Evolutionary conservation across 441 rosid genomes (phyloP).

Genomic region (Mallotus repandus): DNA sequence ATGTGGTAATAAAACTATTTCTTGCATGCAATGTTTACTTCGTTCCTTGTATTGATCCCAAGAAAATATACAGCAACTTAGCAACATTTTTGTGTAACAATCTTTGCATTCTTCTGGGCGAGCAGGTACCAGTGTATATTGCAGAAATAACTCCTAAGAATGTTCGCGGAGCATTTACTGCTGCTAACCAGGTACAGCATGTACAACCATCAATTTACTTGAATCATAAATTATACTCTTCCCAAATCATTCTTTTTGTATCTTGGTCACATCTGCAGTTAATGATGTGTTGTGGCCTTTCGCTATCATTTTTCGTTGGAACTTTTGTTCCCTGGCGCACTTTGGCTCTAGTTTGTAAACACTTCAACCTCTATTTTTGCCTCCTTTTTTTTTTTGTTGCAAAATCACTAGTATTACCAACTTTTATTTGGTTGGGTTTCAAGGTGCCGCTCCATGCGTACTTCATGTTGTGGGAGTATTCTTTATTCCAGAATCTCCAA

Average conservation of each 20-base stretch:
- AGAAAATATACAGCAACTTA: too few relatives aligned
- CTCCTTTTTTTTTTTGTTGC: too few relatives aligned
- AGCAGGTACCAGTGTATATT: slow-evolving; percentile 55
- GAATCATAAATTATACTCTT: not conserved
- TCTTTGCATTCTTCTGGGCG: too few relatives aligned
- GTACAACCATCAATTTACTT: too few relatives aligned
- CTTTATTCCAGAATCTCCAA: slow-evolving; percentile 67
- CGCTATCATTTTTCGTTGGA: slow-evolving; percentile 48
- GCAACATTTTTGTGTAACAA: not conserved
- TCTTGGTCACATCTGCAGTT: slow-evolving; percentile 36
- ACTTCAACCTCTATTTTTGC: too few relatives aligned
- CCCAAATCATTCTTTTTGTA: not conserved
- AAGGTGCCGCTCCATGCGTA: slow-evolving; percentile 43
- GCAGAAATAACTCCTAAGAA: slow-evolving; percentile 66
- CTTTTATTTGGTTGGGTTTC: not conserved
- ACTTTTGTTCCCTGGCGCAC: slow-evolving; percentile 49
- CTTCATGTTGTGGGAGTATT: slow-evolving; percentile 45
- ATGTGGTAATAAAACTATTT: slow-evolving; percentile 41
- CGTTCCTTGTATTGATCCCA: not conserved
- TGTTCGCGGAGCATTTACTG: slow-evolving; percentile 52
- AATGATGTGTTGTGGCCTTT: slow-evolving; percentile 38
- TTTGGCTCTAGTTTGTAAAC: slow-evolving; percentile 52
- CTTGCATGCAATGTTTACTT: not conserved
- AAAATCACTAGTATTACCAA: not conserved
- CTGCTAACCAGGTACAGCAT: slow-evolving; percentile 35